Conservation (phyloP, 805 yeast species). For the Kuraishia piskuri region DNA sequence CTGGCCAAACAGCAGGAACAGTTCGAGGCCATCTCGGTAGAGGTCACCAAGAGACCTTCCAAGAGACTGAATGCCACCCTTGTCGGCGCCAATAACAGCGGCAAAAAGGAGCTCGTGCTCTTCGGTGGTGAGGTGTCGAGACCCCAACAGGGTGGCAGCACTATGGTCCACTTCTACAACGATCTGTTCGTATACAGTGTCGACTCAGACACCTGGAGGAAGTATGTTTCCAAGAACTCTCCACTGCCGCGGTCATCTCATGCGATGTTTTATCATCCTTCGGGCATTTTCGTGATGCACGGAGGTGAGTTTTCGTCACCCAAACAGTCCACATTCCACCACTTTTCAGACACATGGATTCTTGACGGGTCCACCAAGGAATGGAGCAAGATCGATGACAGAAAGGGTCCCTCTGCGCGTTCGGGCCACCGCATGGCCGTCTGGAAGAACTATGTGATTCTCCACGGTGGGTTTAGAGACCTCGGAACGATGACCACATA, state of each 20-base stretch:
- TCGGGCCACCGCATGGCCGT: slow-evolving; percentile 87
- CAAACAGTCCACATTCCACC: slow-evolving; percentile 91
- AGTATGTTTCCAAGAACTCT: slow-evolving; percentile 68
- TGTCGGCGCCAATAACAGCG: slow-evolving; percentile 67
- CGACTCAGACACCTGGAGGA: slow-evolving; percentile 77
- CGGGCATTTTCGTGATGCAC: slow-evolving; percentile 76
- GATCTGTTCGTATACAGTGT: slow-evolving; percentile 68
- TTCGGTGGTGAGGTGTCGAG: slow-evolving; percentile 81
- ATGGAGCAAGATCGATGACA: slow-evolving; percentile 80
- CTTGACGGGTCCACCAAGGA: slow-evolving; percentile 77
- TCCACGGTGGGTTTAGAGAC: slow-evolving; percentile 93
- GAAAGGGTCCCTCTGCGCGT: slow-evolving; percentile 73
- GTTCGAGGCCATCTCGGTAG: slow-evolving; percentile 63
- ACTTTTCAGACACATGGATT: slow-evolving; percentile 94
- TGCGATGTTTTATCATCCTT: slow-evolving; percentile 87
- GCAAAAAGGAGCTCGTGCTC: slow-evolving; percentile 66
- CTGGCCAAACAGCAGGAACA: slow-evolving; percentile 74
- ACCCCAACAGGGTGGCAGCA: slow-evolving; percentile 13
- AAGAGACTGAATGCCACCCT: slow-evolving; percentile 68
- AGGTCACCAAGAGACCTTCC: slow-evolving; percentile 49
- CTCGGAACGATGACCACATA: slow-evolving; percentile 79
- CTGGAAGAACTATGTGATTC: slow-evolving; percentile 84
- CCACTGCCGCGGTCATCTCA: slow-evolving; percentile 94
- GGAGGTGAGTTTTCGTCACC: slow-evolving; percentile 98
- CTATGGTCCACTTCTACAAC: slow-evolving; percentile 63